These are phyloP conservation scores for Zea luxurians DNA, from an alignment of 176 grass and related monocot genomes.

Conservation along the genomic window DNA sequence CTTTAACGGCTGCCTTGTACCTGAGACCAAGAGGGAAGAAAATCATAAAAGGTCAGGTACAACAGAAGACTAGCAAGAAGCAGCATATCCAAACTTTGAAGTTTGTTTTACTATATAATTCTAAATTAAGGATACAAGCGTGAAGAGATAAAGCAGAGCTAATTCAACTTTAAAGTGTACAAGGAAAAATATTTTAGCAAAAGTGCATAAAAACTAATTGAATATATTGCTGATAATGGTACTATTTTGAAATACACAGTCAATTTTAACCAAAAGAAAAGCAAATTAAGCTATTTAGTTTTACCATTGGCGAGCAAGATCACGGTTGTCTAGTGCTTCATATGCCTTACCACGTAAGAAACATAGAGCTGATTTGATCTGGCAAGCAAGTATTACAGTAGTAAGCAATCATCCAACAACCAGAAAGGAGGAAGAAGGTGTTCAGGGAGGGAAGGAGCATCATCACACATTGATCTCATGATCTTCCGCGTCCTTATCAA, in stretches of 20 bases:
- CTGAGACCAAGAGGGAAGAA: slow-evolving; percentile 46
- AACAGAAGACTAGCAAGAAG: slow-evolving; percentile 8
- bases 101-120: background rate
- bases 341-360: slow-evolving; percentile 96
- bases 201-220: slow-evolving; percentile 8
- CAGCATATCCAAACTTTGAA: background rate
- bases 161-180: slow-evolving; percentile 6
- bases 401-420: background rate
- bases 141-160: background rate
- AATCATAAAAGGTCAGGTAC: background rate
- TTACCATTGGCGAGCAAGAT: slow-evolving; percentile 88
- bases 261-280: slow-evolving; percentile 16
- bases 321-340: slow-evolving; percentile 89
- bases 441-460: background rate
- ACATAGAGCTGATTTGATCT: slow-evolving; percentile 92
- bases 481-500: slow-evolving; percentile 89
- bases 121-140: background rate
- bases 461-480: slow-evolving; percentile 80
- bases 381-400: slow-evolving; percentile 34
- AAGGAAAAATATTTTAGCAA: background rate
- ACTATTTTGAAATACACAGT: slow-evolving; percentile 13
- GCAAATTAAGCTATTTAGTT: background rate
- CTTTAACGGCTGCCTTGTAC: slow-evolving; percentile 95
- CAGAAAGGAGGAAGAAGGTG: background rate
- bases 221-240: background rate